Conservation (phyloP, 768 basidiomycete genomes). For the Xerocomellus dryophilus region DNA sequence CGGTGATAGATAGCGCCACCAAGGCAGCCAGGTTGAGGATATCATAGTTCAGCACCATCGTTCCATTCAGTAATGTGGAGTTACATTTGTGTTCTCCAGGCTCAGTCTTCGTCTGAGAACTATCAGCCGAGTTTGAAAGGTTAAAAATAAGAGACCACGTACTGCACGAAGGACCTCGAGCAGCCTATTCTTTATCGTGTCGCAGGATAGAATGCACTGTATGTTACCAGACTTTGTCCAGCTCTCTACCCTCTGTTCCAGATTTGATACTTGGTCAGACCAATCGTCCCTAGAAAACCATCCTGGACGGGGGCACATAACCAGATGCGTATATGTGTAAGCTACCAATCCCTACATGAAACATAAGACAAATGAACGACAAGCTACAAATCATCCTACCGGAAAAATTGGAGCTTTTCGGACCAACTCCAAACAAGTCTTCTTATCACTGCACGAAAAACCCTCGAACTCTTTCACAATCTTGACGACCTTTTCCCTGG, state of each 20-base stretch:
- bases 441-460: not conserved
- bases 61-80: constrained; percentile 16
- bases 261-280: constrained; percentile 1
- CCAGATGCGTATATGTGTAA: constrained; percentile 28
- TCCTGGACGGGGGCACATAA: constrained; percentile 12
- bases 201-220: constrained; percentile 14
- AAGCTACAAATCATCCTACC: constrained; percentile 10
- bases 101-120: constrained; percentile 6
- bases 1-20: constrained; percentile 12
- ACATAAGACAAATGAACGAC: constrained; percentile 5
- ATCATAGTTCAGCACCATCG: constrained; percentile 16
- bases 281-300: constrained; percentile 10
- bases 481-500: constrained; percentile 12
- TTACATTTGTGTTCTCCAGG: constrained; percentile 25
- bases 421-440: constrained; percentile 16
- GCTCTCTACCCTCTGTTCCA: constrained; percentile 8
- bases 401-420: constrained; percentile 22
- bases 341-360: constrained; percentile 25
- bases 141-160: not conserved
- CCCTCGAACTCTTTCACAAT: constrained; percentile 21
- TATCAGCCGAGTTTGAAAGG: constrained; percentile 6
- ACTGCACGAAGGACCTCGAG: constrained; percentile 19
- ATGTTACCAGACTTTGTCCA: constrained; percentile 7
- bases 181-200: constrained; percentile 9
- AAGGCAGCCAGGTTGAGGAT: constrained; percentile 20